Conservation (phyloP, 352 stramenopile genomes). For the Sclerospora graminicola region DNA sequence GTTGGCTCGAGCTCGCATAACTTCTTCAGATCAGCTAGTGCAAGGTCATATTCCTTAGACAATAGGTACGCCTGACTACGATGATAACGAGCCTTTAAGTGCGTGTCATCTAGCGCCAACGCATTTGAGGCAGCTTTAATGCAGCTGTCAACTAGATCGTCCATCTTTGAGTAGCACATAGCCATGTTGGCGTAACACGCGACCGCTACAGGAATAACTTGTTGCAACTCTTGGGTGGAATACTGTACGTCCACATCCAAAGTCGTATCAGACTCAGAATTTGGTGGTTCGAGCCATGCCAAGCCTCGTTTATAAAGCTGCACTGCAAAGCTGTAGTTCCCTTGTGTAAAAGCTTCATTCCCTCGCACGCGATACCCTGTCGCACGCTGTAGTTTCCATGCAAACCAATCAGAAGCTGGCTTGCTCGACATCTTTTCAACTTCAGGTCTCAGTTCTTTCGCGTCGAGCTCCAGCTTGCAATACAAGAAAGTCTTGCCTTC, state of each 20-base stretch:
- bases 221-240: conserved; percentile 21
- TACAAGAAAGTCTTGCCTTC: conserved; percentile 9
- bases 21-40: conserved; percentile 37
- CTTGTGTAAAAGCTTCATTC: conserved; percentile 44
- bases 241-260: conserved; percentile 26
- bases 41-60: conserved; percentile 46
- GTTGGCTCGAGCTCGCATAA: conserved; percentile 26
- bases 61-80: conserved; percentile 49
- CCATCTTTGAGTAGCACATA: conserved; percentile 46
- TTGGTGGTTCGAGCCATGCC: conserved; percentile 42
- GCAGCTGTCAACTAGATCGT: conserved; percentile 25
- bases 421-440: not conserved
- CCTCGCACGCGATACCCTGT: conserved; percentile 34
- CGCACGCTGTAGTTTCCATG: conserved; percentile 37
- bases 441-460: not conserved
- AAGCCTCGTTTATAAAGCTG: conserved; percentile 40
- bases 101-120: conserved; percentile 27
- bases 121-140: conserved; percentile 39
- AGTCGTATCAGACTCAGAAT: conserved; percentile 4
- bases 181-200: conserved; percentile 54
- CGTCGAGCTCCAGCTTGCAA: conserved; percentile 23
- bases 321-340: conserved; percentile 21
- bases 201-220: conserved; percentile 24
- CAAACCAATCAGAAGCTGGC: conserved; percentile 28
- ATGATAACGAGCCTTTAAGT: conserved; percentile 56